These are phyloP conservation scores for Lagenidium giganteum DNA, from an alignment of 352 stramenopile genomes.

Conservation along the genomic window DNA sequence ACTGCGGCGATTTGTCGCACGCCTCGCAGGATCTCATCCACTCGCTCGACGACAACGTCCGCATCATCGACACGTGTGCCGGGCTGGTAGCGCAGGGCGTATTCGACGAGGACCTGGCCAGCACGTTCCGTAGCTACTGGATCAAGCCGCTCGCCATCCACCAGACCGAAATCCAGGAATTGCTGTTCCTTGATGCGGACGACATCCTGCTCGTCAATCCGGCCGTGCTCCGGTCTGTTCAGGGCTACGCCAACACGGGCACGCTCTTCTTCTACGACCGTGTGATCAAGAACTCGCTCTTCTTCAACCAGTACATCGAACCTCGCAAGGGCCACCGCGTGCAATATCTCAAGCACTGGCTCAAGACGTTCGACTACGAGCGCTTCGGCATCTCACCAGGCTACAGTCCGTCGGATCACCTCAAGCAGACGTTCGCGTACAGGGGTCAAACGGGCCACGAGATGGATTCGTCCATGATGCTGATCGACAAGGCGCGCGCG, in stretches of 20 bases:
- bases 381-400: slow-evolving; percentile 27
- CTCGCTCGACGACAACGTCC: slow-evolving; percentile 15
- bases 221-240: slow-evolving; percentile 23
- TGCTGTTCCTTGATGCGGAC: slow-evolving; percentile 39
- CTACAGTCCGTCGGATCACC: slow-evolving; percentile 25
- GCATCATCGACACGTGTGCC: slow-evolving; percentile 28
- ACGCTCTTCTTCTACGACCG: slow-evolving; percentile 69
- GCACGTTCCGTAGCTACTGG: slow-evolving; percentile 23
- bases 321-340: slow-evolving; percentile 15
- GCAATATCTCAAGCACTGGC: slow-evolving; percentile 34
- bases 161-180: slow-evolving; percentile 24
- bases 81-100: slow-evolving; percentile 11
- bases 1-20: slow-evolving; percentile 20
- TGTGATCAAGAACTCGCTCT: slow-evolving; percentile 41
- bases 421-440: slow-evolving; percentile 34
- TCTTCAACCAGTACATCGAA: slow-evolving; percentile 28
- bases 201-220: slow-evolving; percentile 42
- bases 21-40: slow-evolving; percentile 9
- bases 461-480: slow-evolving; percentile 56
- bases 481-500: slow-evolving; percentile 16
- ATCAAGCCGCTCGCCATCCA: slow-evolving; percentile 27
- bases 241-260: slow-evolving; percentile 35
- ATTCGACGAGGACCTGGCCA: slow-evolving; percentile 12
- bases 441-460: slow-evolving; percentile 33
- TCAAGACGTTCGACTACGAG: slow-evolving; percentile 52